A percentile compares a stretch with the other conserved stretches of the same genome.
phyloP scores from a whole-genome alignment of 768 basidiomycete genomes.

The Pholiota molesta region DNA sequence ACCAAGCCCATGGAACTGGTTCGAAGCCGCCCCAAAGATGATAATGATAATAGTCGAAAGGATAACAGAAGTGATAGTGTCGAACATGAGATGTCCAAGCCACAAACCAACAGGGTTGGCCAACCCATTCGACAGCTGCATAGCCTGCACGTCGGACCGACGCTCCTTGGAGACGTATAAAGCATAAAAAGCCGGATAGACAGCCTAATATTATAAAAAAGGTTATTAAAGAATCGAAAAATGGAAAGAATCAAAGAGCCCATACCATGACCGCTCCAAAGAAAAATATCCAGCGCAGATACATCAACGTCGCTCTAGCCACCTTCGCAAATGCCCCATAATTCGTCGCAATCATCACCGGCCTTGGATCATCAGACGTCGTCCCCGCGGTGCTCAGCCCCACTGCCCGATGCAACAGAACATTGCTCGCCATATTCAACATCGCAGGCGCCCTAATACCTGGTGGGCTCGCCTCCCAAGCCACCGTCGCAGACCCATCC shows the following conservation, averaged over 20 bases:
- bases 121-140: conserved; percentile 80
- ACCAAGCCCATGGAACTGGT: conserved; percentile 72
- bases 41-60: conserved; percentile 65
- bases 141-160: conserved; percentile 73
- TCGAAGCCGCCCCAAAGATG: conserved; percentile 54
- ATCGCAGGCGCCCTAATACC: conserved; percentile 47
- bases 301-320: conserved; percentile 56
- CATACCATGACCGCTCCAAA: conserved; percentile 74
- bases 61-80: conserved; percentile 60
- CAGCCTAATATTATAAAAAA: conserved; percentile 44
- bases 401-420: conserved; percentile 63
- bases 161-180: conserved; percentile 77
- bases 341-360: conserved; percentile 56
- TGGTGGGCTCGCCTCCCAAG: conserved; percentile 70
- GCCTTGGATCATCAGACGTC: conserved; percentile 12
- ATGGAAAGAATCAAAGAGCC: neutral
- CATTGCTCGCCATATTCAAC: conserved; percentile 70
- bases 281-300: conserved; percentile 75
- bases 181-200: conserved; percentile 80
- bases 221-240: neutral
- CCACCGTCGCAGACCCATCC: conserved; percentile 51
- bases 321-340: conserved; percentile 62
- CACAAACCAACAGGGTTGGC: conserved; percentile 71
- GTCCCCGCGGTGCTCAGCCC: conserved; percentile 30
- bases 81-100: conserved; percentile 80